phyloP scores from a whole-genome alignment of 129 eudicot species.

The Flaveria trinervia region DNA sequence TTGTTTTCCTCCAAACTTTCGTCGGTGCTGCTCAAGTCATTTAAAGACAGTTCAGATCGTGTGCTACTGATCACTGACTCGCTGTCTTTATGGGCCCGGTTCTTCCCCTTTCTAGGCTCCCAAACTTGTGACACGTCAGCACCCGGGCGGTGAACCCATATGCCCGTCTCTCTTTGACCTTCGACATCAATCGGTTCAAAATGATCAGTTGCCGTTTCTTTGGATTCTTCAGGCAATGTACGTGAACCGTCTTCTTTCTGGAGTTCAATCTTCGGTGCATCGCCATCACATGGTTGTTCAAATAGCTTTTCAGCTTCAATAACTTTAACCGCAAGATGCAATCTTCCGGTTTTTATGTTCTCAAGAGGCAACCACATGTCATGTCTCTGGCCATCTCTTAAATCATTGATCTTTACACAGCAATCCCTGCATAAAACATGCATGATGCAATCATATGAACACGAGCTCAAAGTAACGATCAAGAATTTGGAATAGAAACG shows the following conservation, averaged over 20 bases:
- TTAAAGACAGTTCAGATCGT: constrained; percentile 25
- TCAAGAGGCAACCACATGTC: constrained; percentile 86
- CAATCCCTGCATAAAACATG: constrained; percentile 57
- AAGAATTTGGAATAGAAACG: constrained; percentile 22
- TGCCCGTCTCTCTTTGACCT: constrained; percentile 75
- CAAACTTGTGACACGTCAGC: constrained; percentile 72
- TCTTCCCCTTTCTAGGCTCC: constrained; percentile 84
- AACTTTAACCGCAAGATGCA: constrained; percentile 80
- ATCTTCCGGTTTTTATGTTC: constrained; percentile 78
- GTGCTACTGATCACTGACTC: constrained; percentile 36
- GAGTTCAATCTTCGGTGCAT: constrained; percentile 31
- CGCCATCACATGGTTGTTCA: constrained; percentile 39
- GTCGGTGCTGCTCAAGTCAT: constrained; percentile 59
- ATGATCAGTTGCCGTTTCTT: constrained; percentile 36
- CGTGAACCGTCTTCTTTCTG: constrained; percentile 25
- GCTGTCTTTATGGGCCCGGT: constrained; percentile 32
- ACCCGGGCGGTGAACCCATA: constrained; percentile 90
- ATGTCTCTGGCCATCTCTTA: constrained; percentile 76
- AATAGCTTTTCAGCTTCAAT: constrained; percentile 56
- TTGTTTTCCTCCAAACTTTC: constrained; percentile 49
- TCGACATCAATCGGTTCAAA: constrained; percentile 70
- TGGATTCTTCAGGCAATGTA: neutral
- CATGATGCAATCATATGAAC: neutral
- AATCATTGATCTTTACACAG: constrained; percentile 58
- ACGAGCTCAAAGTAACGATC: neutral